Evolutionary conservation across 345 rosid species (phyloP).

Genomic region (Schrenkiella parvula): DNA sequence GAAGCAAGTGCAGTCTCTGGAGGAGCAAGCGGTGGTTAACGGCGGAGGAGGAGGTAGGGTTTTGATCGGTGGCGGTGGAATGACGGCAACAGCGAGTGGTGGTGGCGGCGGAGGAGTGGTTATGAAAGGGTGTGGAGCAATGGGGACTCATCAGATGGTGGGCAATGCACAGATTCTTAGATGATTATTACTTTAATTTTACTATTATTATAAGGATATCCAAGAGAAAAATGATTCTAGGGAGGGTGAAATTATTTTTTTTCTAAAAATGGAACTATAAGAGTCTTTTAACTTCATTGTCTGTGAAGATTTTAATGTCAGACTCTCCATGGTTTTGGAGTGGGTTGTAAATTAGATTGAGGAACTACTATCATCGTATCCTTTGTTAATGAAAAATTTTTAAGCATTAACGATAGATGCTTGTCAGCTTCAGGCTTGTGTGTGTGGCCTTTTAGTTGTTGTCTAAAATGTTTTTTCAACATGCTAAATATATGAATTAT

Average conservation of each 20-base stretch:
- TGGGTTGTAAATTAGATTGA: constrained; percentile 19
- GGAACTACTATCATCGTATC: constrained; percentile 13
- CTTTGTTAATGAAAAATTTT: constrained; percentile 20
- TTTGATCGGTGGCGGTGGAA: constrained; percentile 34
- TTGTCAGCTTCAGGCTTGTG: constrained; percentile 9
- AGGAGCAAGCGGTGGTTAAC: constrained; percentile 54
- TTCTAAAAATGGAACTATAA: background rate
- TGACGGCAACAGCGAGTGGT: constrained; percentile 26
- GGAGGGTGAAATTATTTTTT: background rate
- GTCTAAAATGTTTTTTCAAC: background rate
- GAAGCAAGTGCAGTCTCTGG: constrained; percentile 74
- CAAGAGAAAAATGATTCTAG: background rate
- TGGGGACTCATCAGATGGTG: constrained; percentile 41
- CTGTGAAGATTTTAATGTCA: background rate
- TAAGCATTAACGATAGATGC: constrained; percentile 7
- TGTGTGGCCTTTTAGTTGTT: background rate
- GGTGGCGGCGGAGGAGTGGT: constrained; percentile 39
- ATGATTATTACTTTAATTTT: constrained; percentile 27
- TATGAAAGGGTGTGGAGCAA: constrained; percentile 48
- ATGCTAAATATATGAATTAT: background rate
- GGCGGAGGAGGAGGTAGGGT: constrained; percentile 28
- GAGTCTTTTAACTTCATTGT: constrained; percentile 8
- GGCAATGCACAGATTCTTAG: constrained; percentile 61
- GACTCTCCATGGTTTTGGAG: constrained; percentile 18
- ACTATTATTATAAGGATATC: constrained; percentile 12